Conservation (phyloP, 2,329 filamentous ascomycete species). For the Aspergillus clavatus region DNA sequence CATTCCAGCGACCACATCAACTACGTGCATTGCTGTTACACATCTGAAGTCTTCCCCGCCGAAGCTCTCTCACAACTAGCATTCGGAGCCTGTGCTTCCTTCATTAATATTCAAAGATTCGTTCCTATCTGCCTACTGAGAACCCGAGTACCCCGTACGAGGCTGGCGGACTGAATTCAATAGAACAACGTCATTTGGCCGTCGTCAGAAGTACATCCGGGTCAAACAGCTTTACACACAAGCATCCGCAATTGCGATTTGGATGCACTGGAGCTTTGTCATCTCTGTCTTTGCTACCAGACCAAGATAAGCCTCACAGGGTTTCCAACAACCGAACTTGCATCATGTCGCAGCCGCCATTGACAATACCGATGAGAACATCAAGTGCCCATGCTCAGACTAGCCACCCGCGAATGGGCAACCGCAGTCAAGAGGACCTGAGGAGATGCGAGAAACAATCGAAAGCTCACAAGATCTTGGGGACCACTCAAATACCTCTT, state of each 20-base stretch:
- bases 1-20: background rate
- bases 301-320: background rate
- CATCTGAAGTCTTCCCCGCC: background rate
- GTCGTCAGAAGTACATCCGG: background rate
- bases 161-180: background rate
- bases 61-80: background rate
- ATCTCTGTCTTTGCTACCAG: too few relatives aligned
- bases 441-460: conserved; percentile 20
- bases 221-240: background rate
- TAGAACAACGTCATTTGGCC: background rate
- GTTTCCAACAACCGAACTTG: background rate
- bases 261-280: background rate
- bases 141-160: background rate
- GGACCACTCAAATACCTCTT: conserved; percentile 24
- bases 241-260: background rate
- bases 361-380: conserved; percentile 14
- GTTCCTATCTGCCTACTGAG: background rate
- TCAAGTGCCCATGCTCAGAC: conserved; percentile 16
- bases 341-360: conserved; percentile 12
- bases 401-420: conserved; percentile 6
- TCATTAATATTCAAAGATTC: background rate
- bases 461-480: conserved; percentile 32
- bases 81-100: background rate
- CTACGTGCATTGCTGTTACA: background rate
- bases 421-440: conserved; percentile 14